A percentile compares a stretch with the other conserved stretches of the same genome.
phyloP scores from a whole-genome alignment of 2,329 filamentous ascomycete genomes.

The Plenodomus biglobosus region DNA sequence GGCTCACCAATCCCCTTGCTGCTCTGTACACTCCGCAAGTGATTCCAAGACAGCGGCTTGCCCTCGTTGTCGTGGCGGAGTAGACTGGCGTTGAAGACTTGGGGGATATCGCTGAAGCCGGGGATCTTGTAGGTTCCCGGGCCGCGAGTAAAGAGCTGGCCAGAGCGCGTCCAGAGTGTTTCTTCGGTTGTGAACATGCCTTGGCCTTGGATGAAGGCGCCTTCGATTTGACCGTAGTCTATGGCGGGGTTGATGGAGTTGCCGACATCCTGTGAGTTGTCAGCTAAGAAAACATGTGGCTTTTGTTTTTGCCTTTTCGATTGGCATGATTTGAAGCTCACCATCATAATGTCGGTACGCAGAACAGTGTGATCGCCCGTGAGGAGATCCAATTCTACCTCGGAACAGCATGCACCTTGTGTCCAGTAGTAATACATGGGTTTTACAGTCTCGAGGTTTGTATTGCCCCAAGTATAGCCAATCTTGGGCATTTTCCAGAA shows the following conservation, averaged over 20 bases:
- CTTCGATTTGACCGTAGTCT: conserved; percentile 81
- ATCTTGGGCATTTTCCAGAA: conserved; percentile 98
- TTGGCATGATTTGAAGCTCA: conserved; percentile 6
- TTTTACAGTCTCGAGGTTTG: conserved; percentile 37
- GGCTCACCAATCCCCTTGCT: conserved; percentile 76
- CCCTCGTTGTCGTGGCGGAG: conserved; percentile 65
- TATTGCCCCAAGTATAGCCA: conserved; percentile 78
- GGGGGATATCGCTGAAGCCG: conserved; percentile 82
- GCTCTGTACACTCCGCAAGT: conserved; percentile 79
- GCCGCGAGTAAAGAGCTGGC: conserved; percentile 64
- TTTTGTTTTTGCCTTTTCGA: no score
- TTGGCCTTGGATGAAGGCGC: conserved; percentile 76
- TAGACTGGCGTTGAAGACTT: conserved; percentile 78
- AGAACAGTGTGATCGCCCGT: conserved; percentile 90
- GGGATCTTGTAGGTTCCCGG: conserved; percentile 82
- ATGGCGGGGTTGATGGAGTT: conserved; percentile 75
- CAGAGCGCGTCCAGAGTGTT: conserved; percentile 66
- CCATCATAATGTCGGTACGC: conserved; percentile 89
- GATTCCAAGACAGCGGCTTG: conserved; percentile 69
- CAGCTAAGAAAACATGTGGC: conserved; percentile 6
- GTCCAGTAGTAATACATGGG: conserved; percentile 99
- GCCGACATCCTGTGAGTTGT: conserved; percentile 66
- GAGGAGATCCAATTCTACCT: conserved; percentile 88
- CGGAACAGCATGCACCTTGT: conserved; percentile 75
- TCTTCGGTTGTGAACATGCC: conserved; percentile 79